Base-by-base conservation (phyloP, 805 yeast species). In the Myxozyma monticola region DNA sequence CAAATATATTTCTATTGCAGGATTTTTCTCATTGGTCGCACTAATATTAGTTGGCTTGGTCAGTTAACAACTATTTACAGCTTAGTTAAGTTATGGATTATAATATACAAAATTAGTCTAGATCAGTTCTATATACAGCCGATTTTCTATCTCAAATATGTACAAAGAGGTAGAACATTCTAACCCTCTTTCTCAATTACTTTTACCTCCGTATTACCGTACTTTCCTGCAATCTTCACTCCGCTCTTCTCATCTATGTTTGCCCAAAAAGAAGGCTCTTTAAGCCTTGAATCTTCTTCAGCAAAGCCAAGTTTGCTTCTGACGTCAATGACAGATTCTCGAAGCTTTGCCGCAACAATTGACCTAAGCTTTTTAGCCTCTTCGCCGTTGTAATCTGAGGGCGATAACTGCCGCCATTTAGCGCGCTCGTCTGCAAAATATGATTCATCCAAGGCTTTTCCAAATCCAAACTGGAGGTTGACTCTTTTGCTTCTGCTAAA, bases 191-290 rank as follows among this genome's bases (percentile, higher is more conserved):
- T 52, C 34, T 52, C 56, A n/a, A 48, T 37, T 12, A 37, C 48
- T 24, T 35, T 41, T 12, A 47, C 49, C 12, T 29, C 14, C 4
- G 42, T 35, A 44, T 51, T 54, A 24, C 56, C 58, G 64, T 87
- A 87, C 62, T 81, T 71, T 1, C 96, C 96, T 24, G 85, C 76
- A 59, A 87, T 85, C 59, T 80, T 69, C 20, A 87, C 77, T 47
- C 95, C 67, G 83, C 87, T 2, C 83, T 67, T 1, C 49, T 41
- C 6, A 91, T 85, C 65, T 74, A 87, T 18, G 70, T 66, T 58
- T 72, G 78, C 29, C 98, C 98, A 90, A 74, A 85, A 90, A 18
- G 67, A 67, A 1, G 88, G 89, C 26, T 75, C 73, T 45, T 74
- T 78, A 59, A 89, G 81, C 50, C 90, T 71, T 9, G 79, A 72